Base-by-base conservation (phyloP, 2,329 filamentous ascomycete genomes). In the Colletotrichum ledebouriae region DNA sequence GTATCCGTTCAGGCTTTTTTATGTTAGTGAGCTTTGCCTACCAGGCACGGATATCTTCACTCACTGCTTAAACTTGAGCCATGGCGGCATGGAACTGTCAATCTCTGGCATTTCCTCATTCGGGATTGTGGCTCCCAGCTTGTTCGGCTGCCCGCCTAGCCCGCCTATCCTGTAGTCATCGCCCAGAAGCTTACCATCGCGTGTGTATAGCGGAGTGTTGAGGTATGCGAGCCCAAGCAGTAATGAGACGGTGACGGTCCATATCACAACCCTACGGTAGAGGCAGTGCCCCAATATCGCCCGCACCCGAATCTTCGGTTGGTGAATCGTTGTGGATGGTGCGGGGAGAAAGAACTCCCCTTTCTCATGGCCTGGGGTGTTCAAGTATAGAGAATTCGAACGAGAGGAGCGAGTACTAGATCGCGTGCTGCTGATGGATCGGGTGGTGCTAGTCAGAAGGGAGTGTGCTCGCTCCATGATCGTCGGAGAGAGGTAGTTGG, bases 1-100 rank as follows among this genome's bases (percentile, higher is more conserved):
- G 77, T 95, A 97, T 50, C 91, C 87, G 72, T 91, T 89, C 62
- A 97, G 89, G 73, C 95, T 97, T 71, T 6, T 37, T 39, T 0
- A 20, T 20, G 64, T 65, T 44, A 39, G 63, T 76, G 67, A 74
- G 66, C 52, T 47, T 22, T 12, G 9, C 13, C 11, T 25, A 4
- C 25, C 22, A 25, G 34, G 10, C 6, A 5, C 13, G 29, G 0
- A 2, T 6, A 4, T 15, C 3, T 46, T 20, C 17, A 78, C 82
- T 79, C 74, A 85, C 83, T 83, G 79, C 72, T 72, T 77, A 64
- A 80, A 82, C 55, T 74, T 75, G 57, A 82, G 76, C 80, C 80
- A 82, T 42, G 47, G 50, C 12, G 80, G 79, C 75, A 79, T 80
- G 42, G 72, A 74, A 37, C 75, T 71, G 50, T 60, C 63, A 3